phyloP scores from a whole-genome alignment of 2,329 filamentous ascomycete genomes.

The Juglanconis sp. region DNA sequence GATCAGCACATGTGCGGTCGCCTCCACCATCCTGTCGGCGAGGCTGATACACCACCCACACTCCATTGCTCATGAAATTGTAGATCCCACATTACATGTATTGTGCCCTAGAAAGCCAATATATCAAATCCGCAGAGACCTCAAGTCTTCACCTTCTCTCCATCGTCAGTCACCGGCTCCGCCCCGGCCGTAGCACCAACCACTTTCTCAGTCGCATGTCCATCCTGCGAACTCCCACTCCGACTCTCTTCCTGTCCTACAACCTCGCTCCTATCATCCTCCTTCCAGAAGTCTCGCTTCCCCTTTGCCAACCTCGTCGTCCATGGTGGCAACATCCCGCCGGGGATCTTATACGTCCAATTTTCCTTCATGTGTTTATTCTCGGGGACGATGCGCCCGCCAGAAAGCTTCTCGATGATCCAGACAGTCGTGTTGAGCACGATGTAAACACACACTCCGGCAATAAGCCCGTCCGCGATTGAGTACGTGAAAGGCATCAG shows the following conservation, averaged over 20 bases:
- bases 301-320: slow-evolving; percentile 59
- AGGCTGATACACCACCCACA: no score
- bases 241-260: slow-evolving; percentile 3
- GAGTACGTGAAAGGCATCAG: slow-evolving; percentile 90
- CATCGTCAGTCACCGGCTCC: background rate
- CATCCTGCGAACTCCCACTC: slow-evolving; percentile 4
- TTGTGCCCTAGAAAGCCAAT: no score
- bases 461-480: slow-evolving; percentile 83
- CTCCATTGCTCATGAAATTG: no score
- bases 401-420: slow-evolving; percentile 62
- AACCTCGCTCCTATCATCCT: slow-evolving; percentile 26
- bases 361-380: slow-evolving; percentile 75
- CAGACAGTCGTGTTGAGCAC: slow-evolving; percentile 70
- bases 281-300: slow-evolving; percentile 72
- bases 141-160: background rate
- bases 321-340: slow-evolving; percentile 72
- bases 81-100: no score
- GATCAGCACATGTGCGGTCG: no score
- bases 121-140: background rate
- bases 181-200: slow-evolving; percentile 4
- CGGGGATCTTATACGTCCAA: slow-evolving; percentile 76
- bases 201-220: slow-evolving; percentile 4
- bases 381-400: slow-evolving; percentile 68
- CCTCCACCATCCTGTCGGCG: no score
- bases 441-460: slow-evolving; percentile 73